These are phyloP conservation scores for Alisma plantagoaquatica DNA, from an alignment of 106 monocot genomes.

Conservation along the genomic window DNA sequence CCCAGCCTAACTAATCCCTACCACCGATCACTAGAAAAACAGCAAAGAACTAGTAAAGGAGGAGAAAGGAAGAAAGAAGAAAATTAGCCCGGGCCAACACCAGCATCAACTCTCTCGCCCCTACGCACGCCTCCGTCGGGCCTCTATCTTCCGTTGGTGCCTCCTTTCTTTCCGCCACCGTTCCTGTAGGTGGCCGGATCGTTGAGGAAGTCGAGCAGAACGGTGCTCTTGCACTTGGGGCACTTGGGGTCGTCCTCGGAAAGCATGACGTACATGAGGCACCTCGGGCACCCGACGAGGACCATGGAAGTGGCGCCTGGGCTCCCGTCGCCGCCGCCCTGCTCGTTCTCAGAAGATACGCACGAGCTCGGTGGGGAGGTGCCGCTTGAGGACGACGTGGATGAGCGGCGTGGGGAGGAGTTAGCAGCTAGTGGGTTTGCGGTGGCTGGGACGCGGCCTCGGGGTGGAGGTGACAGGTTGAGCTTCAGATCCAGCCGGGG, in stretches of 20 bases:
- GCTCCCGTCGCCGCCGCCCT: slow-evolving; percentile 23
- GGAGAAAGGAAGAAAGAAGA: slow-evolving; percentile 26
- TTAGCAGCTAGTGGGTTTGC: not conserved
- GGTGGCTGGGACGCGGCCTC: slow-evolving; percentile 1
- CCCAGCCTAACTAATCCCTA: too few species aligned
- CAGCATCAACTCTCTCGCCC: slow-evolving; percentile 50
- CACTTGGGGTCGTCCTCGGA: slow-evolving; percentile 74
- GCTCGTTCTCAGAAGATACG: slow-evolving; percentile 4
- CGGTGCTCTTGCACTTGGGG: slow-evolving; percentile 75
- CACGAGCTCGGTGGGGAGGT: slow-evolving; percentile 51
- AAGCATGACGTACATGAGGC: slow-evolving; percentile 95
- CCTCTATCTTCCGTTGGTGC: too few species aligned
- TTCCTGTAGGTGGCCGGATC: too few species aligned
- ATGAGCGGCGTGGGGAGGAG: slow-evolving; percentile 16
- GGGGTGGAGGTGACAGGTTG: slow-evolving; percentile 46
- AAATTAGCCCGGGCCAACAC: slow-evolving; percentile 49
- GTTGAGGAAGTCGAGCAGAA: slow-evolving; percentile 63
- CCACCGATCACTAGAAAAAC: too few species aligned
- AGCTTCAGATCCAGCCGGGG: slow-evolving; percentile 54
- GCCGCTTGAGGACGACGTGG: slow-evolving; percentile 10
- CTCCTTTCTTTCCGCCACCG: too few species aligned
- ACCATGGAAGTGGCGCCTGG: slow-evolving; percentile 72
- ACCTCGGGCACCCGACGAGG: slow-evolving; percentile 61
- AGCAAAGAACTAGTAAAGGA: slow-evolving; percentile 72
- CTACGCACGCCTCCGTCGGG: too few species aligned